Base-by-base conservation (phyloP, 306 rosid genomes). In the Luffa acutangula region DNA sequence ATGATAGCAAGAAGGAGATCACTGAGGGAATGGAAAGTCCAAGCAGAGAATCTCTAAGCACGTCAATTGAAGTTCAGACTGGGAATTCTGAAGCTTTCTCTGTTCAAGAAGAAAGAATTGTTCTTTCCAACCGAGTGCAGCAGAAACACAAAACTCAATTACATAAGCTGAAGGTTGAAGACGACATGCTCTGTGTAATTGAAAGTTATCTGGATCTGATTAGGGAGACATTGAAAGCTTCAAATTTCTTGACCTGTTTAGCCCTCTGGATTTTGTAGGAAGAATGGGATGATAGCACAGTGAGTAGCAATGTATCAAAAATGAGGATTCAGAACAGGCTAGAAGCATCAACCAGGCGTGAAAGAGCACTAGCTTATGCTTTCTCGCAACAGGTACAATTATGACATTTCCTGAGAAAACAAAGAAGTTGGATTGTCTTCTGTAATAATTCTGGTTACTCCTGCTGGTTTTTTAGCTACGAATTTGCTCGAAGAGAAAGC, bases 311-410 rank as follows among this genome's bases (percentile, higher is more conserved):
- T 86, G 88, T 92, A 49, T 83, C 94, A 52, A 88, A 85, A 88
- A 78, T 85, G 94, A 89, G 97, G 80, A 89, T 90, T 81, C 98
- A 90, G 83, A 87, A 86, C 87, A 92, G 92, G 87, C 79, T 89
- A 83, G 98, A 94, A 79, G 98, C 98, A 48, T 77, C 92, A 72
- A 92, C 94, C 46, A 89, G 97, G 81, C 92, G 97, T 8, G 96
- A 94, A 86, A 91, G 96, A 87, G 98, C 98, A 54, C 89, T 94
- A 9, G 97, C 98, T 77, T 94, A 94, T 82, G 98, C 98, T 62
- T 92, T 94, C 86, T 94, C 98, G 51, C 98, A 94, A 78, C 98
- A 94, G 94, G 98, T 90, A 83, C 63, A 76, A 56, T 53, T 39
- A 33, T 33, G 31, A 53, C 52, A 73, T 63, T 67, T 75, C 69